A percentile compares a stretch with the other conserved stretches of the same genome.
These are phyloP conservation scores for Pelagophyceae sp. DNA, from an alignment of 352 stramenopile species.

Conservation along the genomic window DNA sequence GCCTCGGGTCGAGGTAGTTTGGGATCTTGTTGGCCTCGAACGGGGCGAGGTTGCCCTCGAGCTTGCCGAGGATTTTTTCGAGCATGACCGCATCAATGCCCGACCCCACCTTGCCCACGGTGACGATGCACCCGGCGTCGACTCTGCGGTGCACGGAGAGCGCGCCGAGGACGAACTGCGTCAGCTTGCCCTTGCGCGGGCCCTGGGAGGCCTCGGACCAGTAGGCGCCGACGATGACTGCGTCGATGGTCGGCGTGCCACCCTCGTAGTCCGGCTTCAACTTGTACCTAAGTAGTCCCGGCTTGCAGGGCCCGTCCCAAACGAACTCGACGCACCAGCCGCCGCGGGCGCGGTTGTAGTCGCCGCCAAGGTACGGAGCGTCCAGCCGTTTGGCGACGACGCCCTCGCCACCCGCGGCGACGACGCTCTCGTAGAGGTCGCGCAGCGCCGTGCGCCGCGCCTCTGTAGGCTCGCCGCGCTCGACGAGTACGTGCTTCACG, in stretches of 20 bases:
- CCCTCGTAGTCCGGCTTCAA: conserved; percentile 12
- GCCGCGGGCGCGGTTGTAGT: background rate
- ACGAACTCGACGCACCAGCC: background rate
- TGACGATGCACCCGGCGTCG: background rate
- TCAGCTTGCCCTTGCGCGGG: background rate
- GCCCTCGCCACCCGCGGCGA: conserved; percentile 5
- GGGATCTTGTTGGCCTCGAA: background rate
- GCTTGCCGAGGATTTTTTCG: background rate
- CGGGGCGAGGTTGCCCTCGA: background rate
- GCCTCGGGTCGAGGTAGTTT: too few relatives aligned
- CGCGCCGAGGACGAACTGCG: background rate
- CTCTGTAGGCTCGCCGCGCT: background rate
- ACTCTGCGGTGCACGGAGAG: background rate
- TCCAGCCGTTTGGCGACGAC: conserved; percentile 12
- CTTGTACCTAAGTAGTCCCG: background rate
- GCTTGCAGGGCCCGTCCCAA: background rate
- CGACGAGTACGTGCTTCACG: background rate
- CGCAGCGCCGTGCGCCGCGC: background rate
- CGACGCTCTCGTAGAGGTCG: background rate
- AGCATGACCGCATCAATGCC: background rate
- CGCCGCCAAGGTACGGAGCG: background rate
- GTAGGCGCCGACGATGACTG: background rate
- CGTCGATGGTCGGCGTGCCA: background rate
- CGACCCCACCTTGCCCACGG: background rate
- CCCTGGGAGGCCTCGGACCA: background rate